These are phyloP conservation scores for sorghum (Sorghum bicolor) DNA, from an alignment of 176 grass and related monocot genomes.

Conservation along the genomic window Sorghum_bicolor_NCBIv3 NC_012875.2:54611501-54612000, in stretches of 20 bases:
- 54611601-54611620: conserved; percentile 24
- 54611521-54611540: not conserved
- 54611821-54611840: not conserved
- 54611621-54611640: conserved; percentile 18
- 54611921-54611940: conserved; percentile 19
- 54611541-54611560: conserved; percentile 5
- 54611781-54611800: not conserved
- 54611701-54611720: conserved; percentile 21
- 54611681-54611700: conserved; percentile 1
- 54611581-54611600: conserved; percentile 29
- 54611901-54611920: conserved; percentile 25
- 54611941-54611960: not conserved
- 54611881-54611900: conserved; percentile 22
- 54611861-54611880: conserved; percentile 16
- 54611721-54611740: conserved; percentile 38
- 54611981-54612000: not conserved
- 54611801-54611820: not conserved
- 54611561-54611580: conserved; percentile 11
- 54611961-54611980: not conserved
- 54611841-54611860: not conserved
- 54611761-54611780: not conserved
- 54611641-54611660: conserved; percentile 17
- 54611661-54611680: not conserved
- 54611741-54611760: conserved; percentile 22
- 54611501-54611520: not conserved